A percentile compares a stretch with the other conserved stretches of the same genome.
phyloP scores from a whole-genome alignment of 352 stramenopile species.

The Blastocystis sp. region DNA sequence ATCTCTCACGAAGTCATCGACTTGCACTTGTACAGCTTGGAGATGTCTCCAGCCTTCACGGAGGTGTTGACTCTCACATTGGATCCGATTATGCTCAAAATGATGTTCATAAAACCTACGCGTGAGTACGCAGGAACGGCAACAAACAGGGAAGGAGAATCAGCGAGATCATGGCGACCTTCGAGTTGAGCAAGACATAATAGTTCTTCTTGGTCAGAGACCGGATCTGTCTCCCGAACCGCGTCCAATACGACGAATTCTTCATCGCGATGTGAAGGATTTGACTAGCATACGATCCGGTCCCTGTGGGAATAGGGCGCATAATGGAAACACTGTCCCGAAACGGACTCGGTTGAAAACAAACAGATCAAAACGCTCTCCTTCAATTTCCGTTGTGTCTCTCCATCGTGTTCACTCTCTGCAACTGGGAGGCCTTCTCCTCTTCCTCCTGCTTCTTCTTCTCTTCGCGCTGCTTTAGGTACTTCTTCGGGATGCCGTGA shows the following conservation, averaged over 20 bases:
- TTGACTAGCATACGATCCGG: too few species aligned
- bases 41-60: neutral
- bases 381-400: neutral
- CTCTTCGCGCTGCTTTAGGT: slow-evolving; percentile 41
- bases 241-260: neutral
- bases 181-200: slow-evolving; percentile 20
- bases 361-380: neutral
- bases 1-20: neutral
- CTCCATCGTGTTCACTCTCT: neutral
- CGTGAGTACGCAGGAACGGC: neutral
- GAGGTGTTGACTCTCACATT: neutral
- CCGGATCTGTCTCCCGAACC: neutral
- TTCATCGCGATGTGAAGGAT: neutral
- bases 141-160: slow-evolving; percentile 22
- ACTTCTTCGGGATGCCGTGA: slow-evolving; percentile 60
- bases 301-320: too few species aligned
- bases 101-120: neutral
- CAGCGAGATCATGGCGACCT: neutral
- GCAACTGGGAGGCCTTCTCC: slow-evolving; percentile 9
- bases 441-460: slow-evolving; percentile 1
- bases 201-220: slow-evolving; percentile 21
- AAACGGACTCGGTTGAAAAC: too few species aligned
- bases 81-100: neutral
- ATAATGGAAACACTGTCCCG: too few species aligned
- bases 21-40: neutral